These are phyloP conservation scores for Spathaspora arborariae DNA, from an alignment of 805 yeast genomes.

Conservation along the genomic window DNA sequence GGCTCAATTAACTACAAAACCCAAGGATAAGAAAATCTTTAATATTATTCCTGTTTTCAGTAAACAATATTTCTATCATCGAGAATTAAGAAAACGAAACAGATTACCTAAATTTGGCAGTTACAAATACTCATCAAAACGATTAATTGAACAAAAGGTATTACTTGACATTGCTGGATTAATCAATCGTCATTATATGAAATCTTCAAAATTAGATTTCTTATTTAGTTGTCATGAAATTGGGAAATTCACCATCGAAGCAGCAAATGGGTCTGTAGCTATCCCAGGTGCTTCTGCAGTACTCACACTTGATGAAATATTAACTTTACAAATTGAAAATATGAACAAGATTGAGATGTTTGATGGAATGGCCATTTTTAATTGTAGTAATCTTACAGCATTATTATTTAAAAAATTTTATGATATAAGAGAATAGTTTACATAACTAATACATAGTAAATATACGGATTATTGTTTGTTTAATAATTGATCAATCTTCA, in stretches of 20 bases:
- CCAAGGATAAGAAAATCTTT: slow-evolving; percentile 44
- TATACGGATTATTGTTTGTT: slow-evolving; percentile 19
- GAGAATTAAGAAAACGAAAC: slow-evolving; percentile 64
- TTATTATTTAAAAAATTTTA: slow-evolving; percentile 76
- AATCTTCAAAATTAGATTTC: slow-evolving; percentile 65
- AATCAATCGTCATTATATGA: slow-evolving; percentile 31
- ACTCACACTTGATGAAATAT: slow-evolving; percentile 65
- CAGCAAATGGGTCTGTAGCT: slow-evolving; percentile 67
- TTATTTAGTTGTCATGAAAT: slow-evolving; percentile 72
- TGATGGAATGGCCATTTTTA: slow-evolving; percentile 64
- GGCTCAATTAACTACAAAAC: slow-evolving; percentile 39
- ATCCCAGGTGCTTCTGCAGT: slow-evolving; percentile 55
- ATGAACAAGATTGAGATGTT: slow-evolving; percentile 52
- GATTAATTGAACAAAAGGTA: slow-evolving; percentile 69
- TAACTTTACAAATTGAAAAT: slow-evolving; percentile 72
- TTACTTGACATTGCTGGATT: slow-evolving; percentile 58
- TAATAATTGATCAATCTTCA: slow-evolving; percentile 54
- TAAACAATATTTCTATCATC: slow-evolving; percentile 71
- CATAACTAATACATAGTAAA: background rate
- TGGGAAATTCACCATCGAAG: slow-evolving; percentile 71
- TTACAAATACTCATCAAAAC: slow-evolving; percentile 71
- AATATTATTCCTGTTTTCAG: slow-evolving; percentile 55
- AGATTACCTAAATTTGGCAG: slow-evolving; percentile 73
- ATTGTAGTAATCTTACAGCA: slow-evolving; percentile 62
- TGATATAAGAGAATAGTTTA: slow-evolving; percentile 32